These are phyloP conservation scores for Ustilago shanxiensis DNA, from an alignment of 1,284 basidiomycete species.

Conservation along the genomic window DNA sequence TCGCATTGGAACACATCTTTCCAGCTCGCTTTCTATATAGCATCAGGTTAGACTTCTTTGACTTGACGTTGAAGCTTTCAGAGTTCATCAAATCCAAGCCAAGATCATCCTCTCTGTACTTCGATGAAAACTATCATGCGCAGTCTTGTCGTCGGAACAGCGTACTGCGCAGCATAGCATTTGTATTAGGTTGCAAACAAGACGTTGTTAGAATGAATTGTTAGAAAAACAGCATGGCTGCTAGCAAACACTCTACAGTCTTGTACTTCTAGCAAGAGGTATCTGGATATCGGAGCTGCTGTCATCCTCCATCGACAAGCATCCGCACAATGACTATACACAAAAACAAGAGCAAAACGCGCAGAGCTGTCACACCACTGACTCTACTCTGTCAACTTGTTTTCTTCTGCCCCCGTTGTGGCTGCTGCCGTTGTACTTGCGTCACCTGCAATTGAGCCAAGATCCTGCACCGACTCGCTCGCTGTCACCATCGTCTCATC, in stretches of 20 bases:
- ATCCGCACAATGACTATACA: neutral
- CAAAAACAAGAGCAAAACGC: neutral
- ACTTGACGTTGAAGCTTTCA: no score
- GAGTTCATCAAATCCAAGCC: no score
- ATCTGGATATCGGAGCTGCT: neutral
- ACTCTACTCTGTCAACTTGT: slow-evolving; percentile 14
- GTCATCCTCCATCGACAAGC: neutral
- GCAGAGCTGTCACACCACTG: neutral
- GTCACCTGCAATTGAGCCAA: slow-evolving; percentile 23
- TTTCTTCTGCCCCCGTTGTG: slow-evolving; percentile 5
- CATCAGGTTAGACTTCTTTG: neutral
- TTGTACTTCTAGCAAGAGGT: neutral
- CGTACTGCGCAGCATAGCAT: neutral
- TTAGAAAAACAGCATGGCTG: neutral
- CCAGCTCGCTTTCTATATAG: no score
- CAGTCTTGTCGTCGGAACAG: neutral
- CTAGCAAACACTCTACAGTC: neutral
- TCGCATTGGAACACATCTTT: no score
- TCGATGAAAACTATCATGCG: no score
- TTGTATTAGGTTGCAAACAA: neutral
- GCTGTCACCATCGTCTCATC: slow-evolving; percentile 57
- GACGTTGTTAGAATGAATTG: neutral
- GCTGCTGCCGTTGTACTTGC: slow-evolving; percentile 11
- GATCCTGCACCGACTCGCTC: slow-evolving; percentile 50
- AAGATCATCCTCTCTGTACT: no score